Percentiles rank a stretch among this genome's conserved stretches.
Conservation (phyloP, 768 basidiomycete species). For the Mycena amicta region DNA sequence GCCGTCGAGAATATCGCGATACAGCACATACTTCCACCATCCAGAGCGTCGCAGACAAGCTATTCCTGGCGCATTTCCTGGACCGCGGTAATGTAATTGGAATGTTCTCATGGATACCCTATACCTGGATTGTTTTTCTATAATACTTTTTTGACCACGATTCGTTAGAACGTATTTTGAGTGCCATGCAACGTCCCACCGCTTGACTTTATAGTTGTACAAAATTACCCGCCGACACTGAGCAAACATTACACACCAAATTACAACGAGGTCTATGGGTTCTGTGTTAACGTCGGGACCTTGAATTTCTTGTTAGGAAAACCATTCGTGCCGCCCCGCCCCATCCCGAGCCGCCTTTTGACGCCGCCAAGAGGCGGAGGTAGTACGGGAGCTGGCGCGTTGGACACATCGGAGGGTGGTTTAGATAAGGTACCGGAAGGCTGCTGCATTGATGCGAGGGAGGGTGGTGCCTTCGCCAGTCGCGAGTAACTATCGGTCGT, state of each 20-base stretch:
- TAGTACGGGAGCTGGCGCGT: neutral
- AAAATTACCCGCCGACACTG: no score
- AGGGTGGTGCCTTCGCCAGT: slow-evolving; percentile 1
- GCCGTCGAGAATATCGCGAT: slow-evolving; percentile 55
- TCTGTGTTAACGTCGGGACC: slow-evolving; percentile 35
- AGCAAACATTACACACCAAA: neutral
- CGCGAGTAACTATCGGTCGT: neutral
- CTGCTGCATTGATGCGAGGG: no score
- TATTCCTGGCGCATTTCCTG: slow-evolving; percentile 69
- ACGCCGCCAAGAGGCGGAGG: slow-evolving; percentile 27
- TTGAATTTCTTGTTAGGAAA: slow-evolving; percentile 78
- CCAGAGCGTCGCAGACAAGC: slow-evolving; percentile 67
- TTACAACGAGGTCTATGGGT: no score
- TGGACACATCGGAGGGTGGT: neutral
- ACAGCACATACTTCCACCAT: slow-evolving; percentile 85
- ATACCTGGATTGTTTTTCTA: neutral
- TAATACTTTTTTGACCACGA: neutral
- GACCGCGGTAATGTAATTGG: slow-evolving; percentile 3
- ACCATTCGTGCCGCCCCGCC: slow-evolving; percentile 43
- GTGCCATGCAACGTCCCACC: no score
- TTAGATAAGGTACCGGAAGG: neutral
- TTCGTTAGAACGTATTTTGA: no score
- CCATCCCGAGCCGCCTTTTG: slow-evolving; percentile 69
- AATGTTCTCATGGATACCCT: neutral
- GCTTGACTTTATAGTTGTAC: no score